A percentile compares a stretch with the other conserved stretches of the same genome.
Conservation (phyloP, 176 grass and related monocot genomes). For the Eragrostis curvula region DNA sequence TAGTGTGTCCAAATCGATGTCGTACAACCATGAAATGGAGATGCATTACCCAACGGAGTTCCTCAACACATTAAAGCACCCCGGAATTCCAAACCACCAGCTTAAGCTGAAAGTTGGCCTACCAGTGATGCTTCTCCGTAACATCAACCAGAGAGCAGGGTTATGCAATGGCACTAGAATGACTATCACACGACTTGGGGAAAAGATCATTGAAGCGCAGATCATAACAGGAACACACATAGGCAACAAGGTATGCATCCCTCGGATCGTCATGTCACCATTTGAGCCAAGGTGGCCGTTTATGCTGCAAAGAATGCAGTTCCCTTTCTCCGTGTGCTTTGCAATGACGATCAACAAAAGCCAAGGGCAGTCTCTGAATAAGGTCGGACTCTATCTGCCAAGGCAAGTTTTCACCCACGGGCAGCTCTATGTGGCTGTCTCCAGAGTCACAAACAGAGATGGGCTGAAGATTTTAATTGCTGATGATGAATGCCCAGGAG, state of each 20-base stretch:
- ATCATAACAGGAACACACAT: neutral
- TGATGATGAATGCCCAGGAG: neutral
- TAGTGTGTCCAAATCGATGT: conserved; percentile 11
- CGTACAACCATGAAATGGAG: conserved; percentile 7
- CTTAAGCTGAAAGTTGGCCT: neutral
- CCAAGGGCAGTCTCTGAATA: neutral
- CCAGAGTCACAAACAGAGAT: neutral
- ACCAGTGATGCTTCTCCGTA: neutral
- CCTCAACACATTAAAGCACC: neutral
- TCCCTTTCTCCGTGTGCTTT: neutral
- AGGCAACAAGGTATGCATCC: neutral
- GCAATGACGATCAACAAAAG: neutral
- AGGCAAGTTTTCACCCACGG: neutral
- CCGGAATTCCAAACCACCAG: neutral
- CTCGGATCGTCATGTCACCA: neutral
- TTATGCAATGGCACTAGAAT: conserved; percentile 9
- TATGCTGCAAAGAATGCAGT: neutral
- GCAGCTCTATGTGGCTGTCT: neutral
- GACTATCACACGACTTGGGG: neutral
- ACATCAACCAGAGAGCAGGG: neutral
- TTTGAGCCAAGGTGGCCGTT: neutral
- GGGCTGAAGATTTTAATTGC: neutral
- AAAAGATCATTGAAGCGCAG: neutral
- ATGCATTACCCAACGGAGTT: neutral
- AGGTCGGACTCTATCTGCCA: neutral